A percentile compares a stretch with the other conserved stretches of the same genome.
Evolutionary conservation across 768 basidiomycete species (phyloP).

Genomic region (Rhodotorula toruloides): DNA sequence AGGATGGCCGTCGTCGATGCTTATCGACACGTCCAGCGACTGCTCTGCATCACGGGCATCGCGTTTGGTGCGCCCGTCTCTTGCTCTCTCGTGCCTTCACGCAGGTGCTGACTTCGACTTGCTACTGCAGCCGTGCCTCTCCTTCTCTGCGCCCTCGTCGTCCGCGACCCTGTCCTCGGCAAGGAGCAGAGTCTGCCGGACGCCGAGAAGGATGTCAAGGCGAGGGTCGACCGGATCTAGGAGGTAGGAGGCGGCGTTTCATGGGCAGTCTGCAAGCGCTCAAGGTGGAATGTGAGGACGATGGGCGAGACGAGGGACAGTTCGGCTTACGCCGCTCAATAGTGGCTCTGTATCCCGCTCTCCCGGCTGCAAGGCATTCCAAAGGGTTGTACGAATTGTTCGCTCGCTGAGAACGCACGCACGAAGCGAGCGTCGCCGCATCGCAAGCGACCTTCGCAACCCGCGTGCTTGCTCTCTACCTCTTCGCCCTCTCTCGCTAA

Average conservation of each 20-base stretch:
- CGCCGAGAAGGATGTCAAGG: background rate
- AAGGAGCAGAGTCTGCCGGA: slow-evolving; percentile 21
- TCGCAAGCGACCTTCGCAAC: too few relatives aligned
- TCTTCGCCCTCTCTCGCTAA: slow-evolving; percentile 60
- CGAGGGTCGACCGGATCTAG: background rate
- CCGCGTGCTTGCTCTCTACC: slow-evolving; percentile 64
- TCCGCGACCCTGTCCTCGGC: slow-evolving; percentile 21
- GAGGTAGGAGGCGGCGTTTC: too few relatives aligned
- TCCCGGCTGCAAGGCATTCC: too few relatives aligned
- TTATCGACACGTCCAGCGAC: slow-evolving; percentile 30
- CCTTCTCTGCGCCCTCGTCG: slow-evolving; percentile 1
- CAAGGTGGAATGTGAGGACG: too few relatives aligned
- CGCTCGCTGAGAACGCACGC: too few relatives aligned
- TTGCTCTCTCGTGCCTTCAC: background rate
- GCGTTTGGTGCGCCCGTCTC: background rate
- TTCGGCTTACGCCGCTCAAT: too few relatives aligned
- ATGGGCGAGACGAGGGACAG: too few relatives aligned
- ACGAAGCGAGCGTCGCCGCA: too few relatives aligned
- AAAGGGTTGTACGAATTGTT: too few relatives aligned
- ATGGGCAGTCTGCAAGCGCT: too few relatives aligned
- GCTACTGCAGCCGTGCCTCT: background rate
- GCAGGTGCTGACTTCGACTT: background rate
- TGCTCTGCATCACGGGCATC: slow-evolving; percentile 38
- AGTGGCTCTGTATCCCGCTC: too few relatives aligned
- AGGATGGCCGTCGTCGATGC: slow-evolving; percentile 29